Base-by-base conservation (phyloP, 306 rosid species). In the Mimosa pudica region DNA sequence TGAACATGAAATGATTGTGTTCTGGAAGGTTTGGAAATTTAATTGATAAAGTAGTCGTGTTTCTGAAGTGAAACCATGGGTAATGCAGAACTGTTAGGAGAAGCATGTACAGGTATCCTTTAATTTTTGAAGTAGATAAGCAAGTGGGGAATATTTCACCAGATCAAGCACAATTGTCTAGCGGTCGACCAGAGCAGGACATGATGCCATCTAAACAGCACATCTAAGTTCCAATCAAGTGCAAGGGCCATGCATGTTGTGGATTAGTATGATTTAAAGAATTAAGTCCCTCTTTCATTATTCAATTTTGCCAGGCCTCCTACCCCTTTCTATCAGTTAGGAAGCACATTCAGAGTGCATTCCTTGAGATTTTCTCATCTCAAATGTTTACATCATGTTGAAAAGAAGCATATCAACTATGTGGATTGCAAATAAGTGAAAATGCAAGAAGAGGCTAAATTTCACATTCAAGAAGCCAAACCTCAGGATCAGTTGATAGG, bases 401-500 rank as follows among this genome's bases (percentile, higher is more conserved):
- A 45, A 70, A 69, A 18, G 75, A 80, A 77, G 80, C 45, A 51
- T 70, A 62, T 64, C 79, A 80, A 74, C 52, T 49, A 49, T 73
- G 70, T 64, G 78, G 38, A 73, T 77, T 77, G 70, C 80, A 77
- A 55, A 48, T 14, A 38, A 82, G 36, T 51, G 63, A 33, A 36
- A 60, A 8, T 46, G 55, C 33, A 61, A 46, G 76, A 18, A 38
- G 45, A 83, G 35, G 68, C 38, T 52, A 44, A 7, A 70, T 64
- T 55, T 77, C 58, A 64, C 57, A 70, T 54, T 83, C 62, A 72
- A 81, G 73, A 64, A 86, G 77, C 64, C 85, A 88, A 82, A 96
- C 99, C 99, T 96, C 99, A 16, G 99, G 99, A 80, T 96, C 99
- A 74, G 94, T 93, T 79, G 99, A 93, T 80, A 96, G 85, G 86